Percentiles rank a stretch among this genome's conserved stretches.
Conservation (phyloP, 1,284 basidiomycete species). For the Heterobasidion annosum region DNA sequence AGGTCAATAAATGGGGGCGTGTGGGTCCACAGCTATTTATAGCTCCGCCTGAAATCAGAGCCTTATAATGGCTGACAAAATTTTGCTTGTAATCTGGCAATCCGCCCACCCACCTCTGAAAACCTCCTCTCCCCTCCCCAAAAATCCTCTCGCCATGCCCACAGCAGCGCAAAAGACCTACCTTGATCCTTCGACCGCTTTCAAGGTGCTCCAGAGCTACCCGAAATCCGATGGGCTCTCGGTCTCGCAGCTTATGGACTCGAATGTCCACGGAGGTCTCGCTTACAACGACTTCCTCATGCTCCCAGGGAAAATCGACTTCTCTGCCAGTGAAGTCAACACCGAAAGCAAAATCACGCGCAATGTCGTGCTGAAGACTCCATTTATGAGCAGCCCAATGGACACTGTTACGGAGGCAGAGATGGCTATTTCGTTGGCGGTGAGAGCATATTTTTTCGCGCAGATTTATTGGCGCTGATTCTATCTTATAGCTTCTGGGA, state of each 20-base stretch:
- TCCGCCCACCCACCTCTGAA: constrained; percentile 2
- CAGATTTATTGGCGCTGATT: constrained; percentile 4
- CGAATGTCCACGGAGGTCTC: constrained; percentile 81
- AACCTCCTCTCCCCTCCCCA: neutral
- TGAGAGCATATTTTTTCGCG: constrained; percentile 28
- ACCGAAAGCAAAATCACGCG: constrained; percentile 86
- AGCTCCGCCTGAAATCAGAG: constrained; percentile 2
- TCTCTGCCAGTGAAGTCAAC: constrained; percentile 74
- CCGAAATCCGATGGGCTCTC: constrained; percentile 78
- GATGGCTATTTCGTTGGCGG: constrained; percentile 96
- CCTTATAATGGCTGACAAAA: constrained; percentile 1
- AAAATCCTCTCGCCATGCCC: neutral
- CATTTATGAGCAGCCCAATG: constrained; percentile 98
- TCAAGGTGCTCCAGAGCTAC: constrained; percentile 74
- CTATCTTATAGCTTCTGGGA: constrained; percentile 65
- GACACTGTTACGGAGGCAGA: constrained; percentile 97
- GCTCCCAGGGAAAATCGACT: constrained; percentile 96
- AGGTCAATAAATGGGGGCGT: too few relatives aligned
- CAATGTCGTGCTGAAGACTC: constrained; percentile 91
- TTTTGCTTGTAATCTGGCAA: constrained; percentile 1
- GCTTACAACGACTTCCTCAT: constrained; percentile 96
- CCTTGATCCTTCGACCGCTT: constrained; percentile 58
- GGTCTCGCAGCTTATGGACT: constrained; percentile 86
- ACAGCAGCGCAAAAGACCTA: constrained; percentile 16
- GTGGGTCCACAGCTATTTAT: neutral